Evolutionary conservation across 805 yeast genomes (phyloP).

Genomic region (Yamadazyma insecticola): DNA sequence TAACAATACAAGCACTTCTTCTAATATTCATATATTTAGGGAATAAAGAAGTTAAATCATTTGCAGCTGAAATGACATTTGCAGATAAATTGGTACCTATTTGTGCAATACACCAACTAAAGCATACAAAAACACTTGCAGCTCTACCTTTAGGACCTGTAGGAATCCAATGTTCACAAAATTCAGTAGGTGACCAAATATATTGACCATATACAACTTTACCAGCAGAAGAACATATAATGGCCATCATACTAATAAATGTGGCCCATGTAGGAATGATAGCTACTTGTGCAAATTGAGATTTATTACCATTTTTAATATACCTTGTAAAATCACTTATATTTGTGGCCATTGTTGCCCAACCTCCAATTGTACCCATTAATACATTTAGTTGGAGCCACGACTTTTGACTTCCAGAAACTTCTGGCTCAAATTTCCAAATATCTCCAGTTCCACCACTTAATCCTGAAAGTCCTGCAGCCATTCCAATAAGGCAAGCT

Average conservation of each 20-base stretch:
- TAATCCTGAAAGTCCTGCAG: constrained; percentile 8
- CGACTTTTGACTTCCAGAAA: constrained; percentile 16
- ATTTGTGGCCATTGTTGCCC: constrained; percentile 33
- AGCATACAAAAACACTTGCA: constrained; percentile 13
- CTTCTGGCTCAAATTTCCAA: constrained; percentile 5
- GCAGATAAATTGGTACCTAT: constrained; percentile 12
- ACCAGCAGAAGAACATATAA: constrained; percentile 31
- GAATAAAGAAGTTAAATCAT: constrained; percentile 10
- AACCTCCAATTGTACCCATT: constrained; percentile 27
- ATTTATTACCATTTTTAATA: constrained; percentile 18
- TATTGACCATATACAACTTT: constrained; percentile 35
- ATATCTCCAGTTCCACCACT: constrained; percentile 8
- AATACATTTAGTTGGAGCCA: constrained; percentile 21
- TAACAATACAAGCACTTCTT: constrained; percentile 9
- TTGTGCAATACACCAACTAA: constrained; percentile 11
- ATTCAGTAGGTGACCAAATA: constrained; percentile 41
- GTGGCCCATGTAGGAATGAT: constrained; percentile 8
- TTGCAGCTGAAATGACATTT: constrained; percentile 12
- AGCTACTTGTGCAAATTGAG: constrained; percentile 20
- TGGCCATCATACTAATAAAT: constrained; percentile 16
- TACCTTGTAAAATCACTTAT: constrained; percentile 37
- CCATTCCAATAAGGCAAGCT: constrained; percentile 9
- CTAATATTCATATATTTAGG: constrained; percentile 9
- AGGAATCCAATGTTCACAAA: constrained; percentile 29
- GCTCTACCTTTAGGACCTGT: constrained; percentile 13